Base-by-base conservation (phyloP, 2,329 filamentous ascomycete genomes). In the Aureobasidium musti region DNA sequence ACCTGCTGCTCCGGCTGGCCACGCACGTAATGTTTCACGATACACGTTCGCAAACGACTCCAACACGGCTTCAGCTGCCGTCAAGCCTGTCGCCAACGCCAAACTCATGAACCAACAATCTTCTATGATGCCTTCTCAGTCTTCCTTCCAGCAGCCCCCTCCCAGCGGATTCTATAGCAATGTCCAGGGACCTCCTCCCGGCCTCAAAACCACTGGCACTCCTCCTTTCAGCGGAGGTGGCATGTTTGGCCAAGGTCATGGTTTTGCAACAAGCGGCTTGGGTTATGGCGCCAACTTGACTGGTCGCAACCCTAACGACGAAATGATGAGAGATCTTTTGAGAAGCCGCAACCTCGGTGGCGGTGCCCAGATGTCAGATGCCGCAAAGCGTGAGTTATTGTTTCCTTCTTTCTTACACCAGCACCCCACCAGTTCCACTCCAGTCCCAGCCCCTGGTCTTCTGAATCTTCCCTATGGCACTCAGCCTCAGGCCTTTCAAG, bases 371-470 rank as follows among this genome's bases (percentile, higher is more conserved):
- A 28, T 57, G 78, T 89, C 91, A 81, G 92, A 96, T 82, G 86
- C 88, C 80, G 89, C 88, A 88, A 97, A 97, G 92, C 92, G 92
- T 97, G 92, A 97, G 92, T 97, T 90, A 85, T 89, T 92, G 85
- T 90, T 93, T 87, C 91, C 92, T 89, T 91, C 90, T 83, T 91
- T 93, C 82, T 88, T 91, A 81, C 91, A 91, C 79, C 90, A 93
- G 84, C 91, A 91, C 82, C 90, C 89, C 82, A 84, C 88, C 82
- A 91, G 90, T 83, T 91, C 90, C 79, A 89, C 89, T 82, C 88
- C 89, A 82, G 89, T 89, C 88, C 90, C 90, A 91, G 89, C 91
- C 88, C 89, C 91, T 84, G 89, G 90, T 84, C 89, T 93, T 85
- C 85, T 94, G 83, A 90, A 87, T 86, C 91, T 91, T 86, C 91